Evolutionary conservation across 108 stramenopile genomes (phyloP), one percentile per base, ranked within the genome.

Genomic region (Nitzschia sp.): DNA sequence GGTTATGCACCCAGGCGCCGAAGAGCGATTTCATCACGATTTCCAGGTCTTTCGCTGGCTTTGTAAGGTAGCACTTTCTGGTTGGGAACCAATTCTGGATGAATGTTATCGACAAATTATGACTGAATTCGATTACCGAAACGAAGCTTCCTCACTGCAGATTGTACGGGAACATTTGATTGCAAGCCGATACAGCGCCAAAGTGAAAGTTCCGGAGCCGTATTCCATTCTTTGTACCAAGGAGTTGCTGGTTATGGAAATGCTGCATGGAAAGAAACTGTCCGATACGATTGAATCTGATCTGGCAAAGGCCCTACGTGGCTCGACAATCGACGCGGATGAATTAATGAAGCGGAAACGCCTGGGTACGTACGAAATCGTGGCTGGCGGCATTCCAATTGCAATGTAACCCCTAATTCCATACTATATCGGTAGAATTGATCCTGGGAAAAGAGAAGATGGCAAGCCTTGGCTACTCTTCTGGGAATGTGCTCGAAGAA

Each of bases 181-280:
- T 57, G 42, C 64, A 56, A 66, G 85, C 82, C 25, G 62, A 23
- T 72, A 60, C 54, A 25, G n/a, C 1, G 24, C 32, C 6, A 6
- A 19, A 6, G 47, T 72, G 9, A 46, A 35, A 8, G 70, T 91
- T 23, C 90, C 90, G 19, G 51, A 81, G 58, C 87, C 90, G 45
- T 54, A 68, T 35, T 8, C 49, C 1, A 35, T 75, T 21, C 72
- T 88, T 3, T 88, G 85, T 61, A 70, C 79, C 26, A 81, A 82
- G 60, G 77, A 85, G 38, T 36, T 91, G 31, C 73, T 91, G 8
- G 83, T 91, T 17, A 91, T 91, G 90, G 83, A 91, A 62, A 60
- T 82, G 46, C 47, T 91, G 9, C 64, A 78, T 24, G 90, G 90
- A 1, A 64, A 74, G 34, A 91, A 91, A 61, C 47, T 88, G 9